These are phyloP conservation scores for Lophium mytilinum DNA, from an alignment of 495 filamentous ascomycete species.

Conservation along the genomic window DNA sequence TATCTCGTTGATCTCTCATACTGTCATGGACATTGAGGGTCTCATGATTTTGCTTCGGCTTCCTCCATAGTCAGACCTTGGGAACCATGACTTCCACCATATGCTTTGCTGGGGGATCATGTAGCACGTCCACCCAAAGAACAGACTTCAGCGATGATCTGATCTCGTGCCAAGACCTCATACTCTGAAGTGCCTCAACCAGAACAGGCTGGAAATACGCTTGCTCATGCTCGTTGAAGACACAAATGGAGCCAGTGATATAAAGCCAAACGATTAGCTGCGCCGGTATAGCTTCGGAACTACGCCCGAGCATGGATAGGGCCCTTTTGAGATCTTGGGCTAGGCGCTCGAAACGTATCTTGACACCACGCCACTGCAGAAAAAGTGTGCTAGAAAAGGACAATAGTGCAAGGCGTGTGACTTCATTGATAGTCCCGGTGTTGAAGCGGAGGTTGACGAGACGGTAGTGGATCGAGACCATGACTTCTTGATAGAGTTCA, in stretches of 20 bases:
- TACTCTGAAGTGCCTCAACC: background rate
- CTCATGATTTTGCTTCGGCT: background rate
- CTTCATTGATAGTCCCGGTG: background rate
- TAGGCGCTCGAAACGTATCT: background rate
- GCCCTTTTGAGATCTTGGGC: background rate
- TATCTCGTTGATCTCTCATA: too few species aligned
- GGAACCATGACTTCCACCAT: background rate
- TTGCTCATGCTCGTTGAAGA: background rate
- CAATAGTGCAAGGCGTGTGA: background rate
- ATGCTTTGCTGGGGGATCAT: background rate
- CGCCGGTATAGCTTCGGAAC: background rate
- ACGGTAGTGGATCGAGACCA: background rate
- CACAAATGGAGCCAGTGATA: background rate
- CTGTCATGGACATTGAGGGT: too few species aligned
- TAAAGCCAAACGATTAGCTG: background rate
- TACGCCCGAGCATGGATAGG: background rate
- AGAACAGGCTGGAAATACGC: background rate
- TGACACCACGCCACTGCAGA: background rate
- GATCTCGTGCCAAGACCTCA: background rate
- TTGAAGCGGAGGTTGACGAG: background rate
- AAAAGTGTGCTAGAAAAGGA: background rate
- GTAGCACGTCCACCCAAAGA: background rate
- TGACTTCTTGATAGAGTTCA: background rate
- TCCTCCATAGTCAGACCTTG: background rate
- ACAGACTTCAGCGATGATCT: background rate